Conservation (phyloP, 2,329 filamentous ascomycete genomes). For the Fusarium goolgardi region DNA sequence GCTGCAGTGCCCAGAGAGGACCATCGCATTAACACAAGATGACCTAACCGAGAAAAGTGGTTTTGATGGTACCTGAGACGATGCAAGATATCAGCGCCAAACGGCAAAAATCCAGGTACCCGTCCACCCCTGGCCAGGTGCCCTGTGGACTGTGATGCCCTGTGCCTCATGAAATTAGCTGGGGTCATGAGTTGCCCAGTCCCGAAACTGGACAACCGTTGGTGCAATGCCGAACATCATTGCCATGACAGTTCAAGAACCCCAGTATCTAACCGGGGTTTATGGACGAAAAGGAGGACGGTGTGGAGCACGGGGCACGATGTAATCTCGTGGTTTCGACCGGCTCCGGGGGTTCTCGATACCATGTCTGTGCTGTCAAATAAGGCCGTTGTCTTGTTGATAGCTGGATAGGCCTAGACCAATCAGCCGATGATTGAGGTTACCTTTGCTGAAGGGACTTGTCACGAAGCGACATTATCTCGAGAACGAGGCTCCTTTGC, state of each 20-base stretch:
- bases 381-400: constrained; percentile 7
- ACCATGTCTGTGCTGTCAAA: constrained; percentile 21
- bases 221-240: constrained; percentile 43
- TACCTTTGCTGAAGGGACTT: constrained; percentile 16
- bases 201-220: constrained; percentile 45
- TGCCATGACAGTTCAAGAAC: constrained; percentile 17
- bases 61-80: constrained; percentile 38
- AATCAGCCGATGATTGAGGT: constrained; percentile 28
- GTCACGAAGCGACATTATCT: constrained; percentile 45
- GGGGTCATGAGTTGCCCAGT: constrained; percentile 34
- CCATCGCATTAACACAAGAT: constrained; percentile 38
- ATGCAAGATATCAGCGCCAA: constrained; percentile 24
- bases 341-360: constrained; percentile 31
- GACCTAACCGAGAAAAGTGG: constrained; percentile 37
- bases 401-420: constrained; percentile 8
- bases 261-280: constrained; percentile 26
- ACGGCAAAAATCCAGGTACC: constrained; percentile 40
- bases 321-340: constrained; percentile 46
- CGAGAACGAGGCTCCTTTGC: constrained; percentile 18
- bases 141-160: constrained; percentile 3
- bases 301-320: constrained; percentile 43
- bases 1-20: constrained; percentile 35
- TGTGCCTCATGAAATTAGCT: constrained; percentile 37
- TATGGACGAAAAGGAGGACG: constrained; percentile 43
- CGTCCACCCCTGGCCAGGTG: constrained; percentile 15